These are phyloP conservation scores for Meyerozyma carpophila DNA, from an alignment of 1,139 yeast genomes.

Conservation along the genomic window DNA sequence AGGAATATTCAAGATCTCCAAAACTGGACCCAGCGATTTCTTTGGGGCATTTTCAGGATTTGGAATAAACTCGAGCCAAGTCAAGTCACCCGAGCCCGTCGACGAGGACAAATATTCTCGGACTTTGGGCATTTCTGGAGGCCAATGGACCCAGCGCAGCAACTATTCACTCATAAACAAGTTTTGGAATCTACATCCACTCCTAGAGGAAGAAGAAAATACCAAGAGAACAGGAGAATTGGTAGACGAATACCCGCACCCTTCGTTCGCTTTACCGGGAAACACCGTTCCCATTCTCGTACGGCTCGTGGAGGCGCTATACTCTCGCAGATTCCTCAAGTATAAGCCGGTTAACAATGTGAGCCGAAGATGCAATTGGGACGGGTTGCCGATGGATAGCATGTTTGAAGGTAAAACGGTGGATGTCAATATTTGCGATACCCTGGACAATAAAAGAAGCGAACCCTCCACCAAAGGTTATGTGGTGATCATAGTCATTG, in stretches of 20 bases:
- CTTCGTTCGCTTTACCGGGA: conserved; percentile 50
- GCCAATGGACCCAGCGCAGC: conserved; percentile 24
- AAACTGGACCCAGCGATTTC: conserved; percentile 22
- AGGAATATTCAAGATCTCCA: conserved; percentile 20
- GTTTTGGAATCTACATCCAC: conserved; percentile 44
- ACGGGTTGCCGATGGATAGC: conserved; percentile 29
- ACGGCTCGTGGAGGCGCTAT: conserved; percentile 48
- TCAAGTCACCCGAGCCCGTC: conserved; percentile 6
- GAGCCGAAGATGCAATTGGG: conserved; percentile 42
- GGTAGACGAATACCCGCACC: conserved; percentile 30
- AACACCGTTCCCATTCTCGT: conserved; percentile 45
- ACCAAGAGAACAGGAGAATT: conserved; percentile 6
- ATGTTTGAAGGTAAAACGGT: conserved; percentile 35
- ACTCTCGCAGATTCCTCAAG: conserved; percentile 38
- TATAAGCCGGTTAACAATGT: conserved; percentile 39
- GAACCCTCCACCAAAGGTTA: conserved; percentile 23
- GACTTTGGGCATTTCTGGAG: conserved; percentile 29
- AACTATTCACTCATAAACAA: conserved; percentile 37
- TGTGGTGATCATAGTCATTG: conserved; percentile 51
- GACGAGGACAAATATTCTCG: conserved; percentile 7
- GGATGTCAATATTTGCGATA: conserved; percentile 31
- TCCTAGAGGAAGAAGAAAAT: conserved; percentile 17
- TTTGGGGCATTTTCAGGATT: conserved; percentile 21
- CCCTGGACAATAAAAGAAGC: conserved; percentile 17
- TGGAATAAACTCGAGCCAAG: neutral